Percentiles rank a stretch among this genome's conserved stretches.
Evolutionary conservation across 257 asterid genomes (phyloP).

Genomic region (Cordia subcordata): DNA sequence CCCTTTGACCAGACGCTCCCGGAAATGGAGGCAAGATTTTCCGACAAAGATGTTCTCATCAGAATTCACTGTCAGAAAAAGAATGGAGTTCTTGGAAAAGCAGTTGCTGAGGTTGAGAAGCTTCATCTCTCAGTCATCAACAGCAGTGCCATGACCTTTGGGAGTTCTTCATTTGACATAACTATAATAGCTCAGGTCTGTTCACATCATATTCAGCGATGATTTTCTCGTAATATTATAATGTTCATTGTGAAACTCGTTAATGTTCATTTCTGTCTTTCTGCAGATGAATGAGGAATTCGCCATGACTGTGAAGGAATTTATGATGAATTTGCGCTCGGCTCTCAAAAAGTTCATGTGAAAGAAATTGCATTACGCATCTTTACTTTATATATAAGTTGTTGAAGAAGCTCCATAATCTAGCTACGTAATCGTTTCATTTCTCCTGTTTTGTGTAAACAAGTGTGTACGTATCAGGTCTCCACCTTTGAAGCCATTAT

Average conservation of each 20-base stretch:
- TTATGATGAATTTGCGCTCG: slow-evolving; percentile 20
- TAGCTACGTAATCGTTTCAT: background rate
- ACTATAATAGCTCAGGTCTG: slow-evolving; percentile 46
- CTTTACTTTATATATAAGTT: too few relatives aligned
- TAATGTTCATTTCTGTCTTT: background rate
- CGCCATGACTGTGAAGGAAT: slow-evolving; percentile 21
- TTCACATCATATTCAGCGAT: background rate
- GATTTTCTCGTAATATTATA: too few relatives aligned
- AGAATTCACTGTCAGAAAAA: slow-evolving; percentile 38
- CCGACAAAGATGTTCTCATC: slow-evolving; percentile 26
- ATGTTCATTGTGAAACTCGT: too few relatives aligned
- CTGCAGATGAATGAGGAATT: slow-evolving; percentile 34
- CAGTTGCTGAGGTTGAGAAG: slow-evolving; percentile 35
- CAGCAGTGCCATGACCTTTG: slow-evolving; percentile 31
- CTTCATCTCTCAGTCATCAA: slow-evolving; percentile 27
- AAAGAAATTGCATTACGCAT: background rate
- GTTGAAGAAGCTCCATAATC: background rate
- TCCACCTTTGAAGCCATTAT: slow-evolving; percentile 3
- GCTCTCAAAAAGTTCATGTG: slow-evolving; percentile 9
- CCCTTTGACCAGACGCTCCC: slow-evolving; percentile 20
- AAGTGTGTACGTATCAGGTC: slow-evolving; percentile 1
- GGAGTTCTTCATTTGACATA: slow-evolving; percentile 32
- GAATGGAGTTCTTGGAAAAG: slow-evolving; percentile 29
- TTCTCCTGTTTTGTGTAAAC: background rate
- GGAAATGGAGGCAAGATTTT: slow-evolving; percentile 36